phyloP scores from a whole-genome alignment of 208 protist species.

The Endotrypanum monterogeii region DNA sequence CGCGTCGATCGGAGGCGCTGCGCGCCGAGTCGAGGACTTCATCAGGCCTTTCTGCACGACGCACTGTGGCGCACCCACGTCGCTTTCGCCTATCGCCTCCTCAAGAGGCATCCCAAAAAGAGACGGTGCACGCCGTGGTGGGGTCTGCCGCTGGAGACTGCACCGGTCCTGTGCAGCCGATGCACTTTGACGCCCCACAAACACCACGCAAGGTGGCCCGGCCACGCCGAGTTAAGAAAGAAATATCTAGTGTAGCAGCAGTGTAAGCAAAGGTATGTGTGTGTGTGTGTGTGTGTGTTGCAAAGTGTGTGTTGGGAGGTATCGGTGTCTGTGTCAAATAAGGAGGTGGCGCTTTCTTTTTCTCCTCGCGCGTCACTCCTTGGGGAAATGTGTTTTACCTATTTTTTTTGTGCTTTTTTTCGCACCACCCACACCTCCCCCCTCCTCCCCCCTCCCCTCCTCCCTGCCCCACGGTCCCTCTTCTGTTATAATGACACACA shows the following conservation, averaged over 20 bases:
- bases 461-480: too few species aligned
- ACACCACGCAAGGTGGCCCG: conserved; percentile 61
- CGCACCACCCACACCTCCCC: too few species aligned
- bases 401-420: too few species aligned
- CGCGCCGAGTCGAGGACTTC: background rate
- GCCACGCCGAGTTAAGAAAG: conserved; percentile 28
- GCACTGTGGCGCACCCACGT: background rate
- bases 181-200: conserved; percentile 43
- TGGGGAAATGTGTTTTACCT: too few species aligned
- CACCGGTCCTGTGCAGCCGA: background rate
- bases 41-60: background rate
- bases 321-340: too few species aligned
- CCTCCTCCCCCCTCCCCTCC: too few species aligned
- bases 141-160: background rate
- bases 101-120: background rate
- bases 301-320: background rate
- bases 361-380: too few species aligned
- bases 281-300: background rate
- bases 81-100: conserved; percentile 24
- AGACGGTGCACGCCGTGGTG: background rate
- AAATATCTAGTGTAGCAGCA: background rate
- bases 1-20: conserved; percentile 1
- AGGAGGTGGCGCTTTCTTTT: too few species aligned
- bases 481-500: too few species aligned
- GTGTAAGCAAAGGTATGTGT: background rate